These are phyloP conservation scores for Dissophora globulifera DNA, from an alignment of 192 early-diverging fungal species.

Conservation along the genomic window DNA sequence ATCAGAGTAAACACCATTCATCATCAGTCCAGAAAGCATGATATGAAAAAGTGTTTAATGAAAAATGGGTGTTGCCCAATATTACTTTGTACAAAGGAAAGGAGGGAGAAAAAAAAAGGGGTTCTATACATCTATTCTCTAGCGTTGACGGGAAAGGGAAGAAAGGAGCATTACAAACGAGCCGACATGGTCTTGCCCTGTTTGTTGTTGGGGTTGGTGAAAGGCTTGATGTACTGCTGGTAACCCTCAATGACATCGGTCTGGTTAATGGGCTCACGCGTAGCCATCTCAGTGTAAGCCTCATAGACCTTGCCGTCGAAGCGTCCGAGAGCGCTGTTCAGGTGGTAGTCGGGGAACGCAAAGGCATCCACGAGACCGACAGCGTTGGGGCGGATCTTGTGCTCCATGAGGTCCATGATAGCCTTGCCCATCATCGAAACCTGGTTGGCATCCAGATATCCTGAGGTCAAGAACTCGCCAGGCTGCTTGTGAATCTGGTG, in stretches of 20 bases:
- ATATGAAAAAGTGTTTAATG: no score
- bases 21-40: no score
- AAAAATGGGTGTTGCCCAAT: no score
- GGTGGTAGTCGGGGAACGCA: slow-evolving; percentile 76
- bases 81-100: no score
- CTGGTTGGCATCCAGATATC: slow-evolving; percentile 64
- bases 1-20: no score
- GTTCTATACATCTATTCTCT: no score
- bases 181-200: slow-evolving; percentile 45
- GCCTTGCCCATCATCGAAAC: slow-evolving; percentile 59
- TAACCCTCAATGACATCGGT: slow-evolving; percentile 69
- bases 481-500: slow-evolving; percentile 78
- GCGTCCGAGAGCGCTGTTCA: slow-evolving; percentile 82
- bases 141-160: background rate
- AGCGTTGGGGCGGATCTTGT: slow-evolving; percentile 77
- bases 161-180: slow-evolving; percentile 23
- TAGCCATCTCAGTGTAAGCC: slow-evolving; percentile 76
- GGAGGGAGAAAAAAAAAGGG: no score
- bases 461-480: slow-evolving; percentile 68
- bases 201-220: slow-evolving; percentile 39
- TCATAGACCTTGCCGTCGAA: slow-evolving; percentile 86
- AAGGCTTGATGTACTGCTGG: slow-evolving; percentile 58
- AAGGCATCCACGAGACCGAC: slow-evolving; percentile 86
- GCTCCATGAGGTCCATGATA: slow-evolving; percentile 64
- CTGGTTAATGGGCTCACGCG: slow-evolving; percentile 80